Evolutionary conservation across 2,329 filamentous ascomycete genomes (phyloP).

Genomic region (Pezicula carpinea): DNA sequence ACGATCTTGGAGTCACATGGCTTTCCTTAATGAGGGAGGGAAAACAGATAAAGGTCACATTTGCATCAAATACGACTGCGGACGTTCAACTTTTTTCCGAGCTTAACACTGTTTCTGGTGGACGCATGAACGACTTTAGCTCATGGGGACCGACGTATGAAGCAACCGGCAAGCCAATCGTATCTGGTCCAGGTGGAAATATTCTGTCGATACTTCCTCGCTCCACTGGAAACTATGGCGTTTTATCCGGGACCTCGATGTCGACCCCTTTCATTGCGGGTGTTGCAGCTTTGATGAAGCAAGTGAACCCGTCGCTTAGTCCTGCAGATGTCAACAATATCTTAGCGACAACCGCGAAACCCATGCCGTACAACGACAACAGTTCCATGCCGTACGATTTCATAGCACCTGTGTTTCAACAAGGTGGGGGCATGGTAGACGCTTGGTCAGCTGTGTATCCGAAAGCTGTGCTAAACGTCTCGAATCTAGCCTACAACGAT

Average conservation of each 20-base stretch:
- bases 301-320: conserved; percentile 18
- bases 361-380: background rate
- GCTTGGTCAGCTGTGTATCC: background rate
- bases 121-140: background rate
- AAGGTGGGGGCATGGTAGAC: background rate
- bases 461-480: background rate
- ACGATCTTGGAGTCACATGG: background rate
- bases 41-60: background rate
- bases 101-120: background rate
- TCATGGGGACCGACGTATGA: background rate
- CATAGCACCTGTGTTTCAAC: background rate
- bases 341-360: conserved; percentile 24
- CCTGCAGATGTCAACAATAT: conserved; percentile 23
- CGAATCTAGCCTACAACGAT: background rate
- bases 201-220: conserved; percentile 29
- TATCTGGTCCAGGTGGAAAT: conserved; percentile 25
- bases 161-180: background rate
- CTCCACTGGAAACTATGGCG: conserved; percentile 4
- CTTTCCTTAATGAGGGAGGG: background rate
- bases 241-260: conserved; percentile 4
- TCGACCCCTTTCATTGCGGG: conserved; percentile 4
- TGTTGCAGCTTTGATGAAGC: conserved; percentile 21
- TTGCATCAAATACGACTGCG: background rate
- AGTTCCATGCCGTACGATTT: background rate
- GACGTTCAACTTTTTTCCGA: background rate